These are phyloP conservation scores for Orbilia blumenaviensis DNA, from an alignment of 2,329 filamentous ascomycete genomes.

Conservation along the genomic window DNA sequence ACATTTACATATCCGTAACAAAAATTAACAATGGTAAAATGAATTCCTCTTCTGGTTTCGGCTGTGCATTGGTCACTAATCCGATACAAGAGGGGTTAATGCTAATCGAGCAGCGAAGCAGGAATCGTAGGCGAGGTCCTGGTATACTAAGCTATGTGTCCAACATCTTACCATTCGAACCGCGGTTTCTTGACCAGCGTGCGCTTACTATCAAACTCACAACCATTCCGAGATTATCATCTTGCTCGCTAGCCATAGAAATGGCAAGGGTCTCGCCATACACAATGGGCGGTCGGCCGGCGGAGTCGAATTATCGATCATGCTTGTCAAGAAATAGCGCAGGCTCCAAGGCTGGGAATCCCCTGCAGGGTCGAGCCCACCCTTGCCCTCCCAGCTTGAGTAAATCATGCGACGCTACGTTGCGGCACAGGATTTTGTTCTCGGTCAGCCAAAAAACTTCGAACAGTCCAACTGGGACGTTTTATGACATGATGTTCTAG, in stretches of 20 bases:
- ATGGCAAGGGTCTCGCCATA: neutral
- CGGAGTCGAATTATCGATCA: neutral
- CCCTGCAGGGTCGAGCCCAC: constrained; percentile 9
- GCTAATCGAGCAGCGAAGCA: neutral
- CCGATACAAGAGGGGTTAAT: neutral
- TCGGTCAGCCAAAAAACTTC: constrained; percentile 24
- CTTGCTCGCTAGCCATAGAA: neutral
- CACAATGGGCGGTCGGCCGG: constrained; percentile 9
- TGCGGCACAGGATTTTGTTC: constrained; percentile 30
- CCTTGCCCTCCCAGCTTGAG: constrained; percentile 3
- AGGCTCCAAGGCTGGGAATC: constrained; percentile 1
- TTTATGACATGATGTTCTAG: constrained; percentile 8
- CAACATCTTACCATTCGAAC: neutral
- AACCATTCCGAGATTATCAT: neutral
- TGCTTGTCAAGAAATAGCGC: constrained; percentile 32
- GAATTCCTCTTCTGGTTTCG: neutral
- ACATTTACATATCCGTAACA: neutral
- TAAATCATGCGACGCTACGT: constrained; percentile 27
- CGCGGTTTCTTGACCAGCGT: neutral
- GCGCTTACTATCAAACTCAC: neutral
- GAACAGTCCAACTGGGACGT: constrained; percentile 33
- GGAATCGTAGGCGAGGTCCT: neutral
- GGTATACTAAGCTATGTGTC: neutral
- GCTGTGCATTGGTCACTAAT: neutral
- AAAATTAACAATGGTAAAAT: neutral